Evolutionary conservation across 495 filamentous ascomycete species (phyloP), one percentile per base, ranked within the genome.

Genomic region (Aspergillus sclerotioniger): DNA sequence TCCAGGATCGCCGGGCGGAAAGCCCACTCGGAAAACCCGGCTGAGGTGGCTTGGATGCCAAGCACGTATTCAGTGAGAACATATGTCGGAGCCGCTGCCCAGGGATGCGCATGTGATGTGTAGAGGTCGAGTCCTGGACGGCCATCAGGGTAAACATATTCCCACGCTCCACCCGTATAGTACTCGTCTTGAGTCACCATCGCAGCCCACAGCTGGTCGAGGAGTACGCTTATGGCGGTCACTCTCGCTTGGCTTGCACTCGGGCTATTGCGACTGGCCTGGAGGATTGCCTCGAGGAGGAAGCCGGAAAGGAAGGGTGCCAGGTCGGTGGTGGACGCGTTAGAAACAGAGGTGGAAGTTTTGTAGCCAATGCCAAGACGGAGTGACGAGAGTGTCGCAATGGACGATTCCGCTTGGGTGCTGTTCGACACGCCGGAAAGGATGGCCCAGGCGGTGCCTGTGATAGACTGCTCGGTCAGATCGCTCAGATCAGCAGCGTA

Each of bases 11-110:
- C 54, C 20, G 63, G 63, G 9, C 54, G 35, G 48, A 66, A 66
- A 19, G 44, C 37, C 63, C 63, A 66, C 32, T 62, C 29, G 16
- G 44, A 25, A 21, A 57, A 51, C 5, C 59, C 59, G 4, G 45
- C 29, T 0, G 59, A 32, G 3, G 49, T 21, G 1, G 50, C 3
- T 28, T 57, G 59, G 39, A 69, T 39, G 8, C 65, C 65, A 13
- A 66, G 47, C 32, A 67, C 59, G 43, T 66, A 70, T 29, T 72
- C 62, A 2, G 58, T 65, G 12, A 72, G 57, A 1, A 74, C 57
- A 41, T 70, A 75, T 6, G 72, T 77, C 6, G 74, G 69, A 16
- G 71, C 72, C 8, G 61, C 70, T 13, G 68, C 67, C 74, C 74
- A 76, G 3, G 71, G 72, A 57, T 77, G 74, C 13, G 59, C 61